A percentile compares a stretch with the other conserved stretches of the same genome.
Evolutionary conservation across 2,329 filamentous ascomycete species (phyloP).

Genomic region (Cytospora leucostoma): DNA sequence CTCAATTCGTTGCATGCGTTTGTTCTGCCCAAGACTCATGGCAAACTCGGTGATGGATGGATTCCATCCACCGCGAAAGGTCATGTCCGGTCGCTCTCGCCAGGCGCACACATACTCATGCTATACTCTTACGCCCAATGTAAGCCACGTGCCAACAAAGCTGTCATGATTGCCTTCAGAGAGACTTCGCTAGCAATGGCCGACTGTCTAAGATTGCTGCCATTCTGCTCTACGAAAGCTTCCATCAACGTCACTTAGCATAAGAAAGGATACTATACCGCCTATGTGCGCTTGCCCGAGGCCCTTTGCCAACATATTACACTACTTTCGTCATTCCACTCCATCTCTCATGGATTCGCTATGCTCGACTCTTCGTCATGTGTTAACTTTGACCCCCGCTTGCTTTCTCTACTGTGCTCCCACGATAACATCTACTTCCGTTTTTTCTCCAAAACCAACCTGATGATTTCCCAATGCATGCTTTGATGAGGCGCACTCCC

Average conservation of each 20-base stretch:
- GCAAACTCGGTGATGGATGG: background rate
- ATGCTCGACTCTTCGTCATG: background rate
- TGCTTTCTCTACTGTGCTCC: background rate
- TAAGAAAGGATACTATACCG: slow-evolving; percentile 14
- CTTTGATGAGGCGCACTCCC: background rate
- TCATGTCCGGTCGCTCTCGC: background rate
- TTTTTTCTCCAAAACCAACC: background rate
- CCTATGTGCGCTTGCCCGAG: slow-evolving; percentile 12
- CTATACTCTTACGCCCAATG: background rate
- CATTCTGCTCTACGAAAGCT: slow-evolving; percentile 11
- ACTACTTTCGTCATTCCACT: background rate
- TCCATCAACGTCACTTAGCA: slow-evolving; percentile 8
- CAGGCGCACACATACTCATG: background rate
- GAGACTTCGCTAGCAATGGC: slow-evolving; percentile 10
- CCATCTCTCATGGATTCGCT: background rate
- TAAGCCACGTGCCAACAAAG: background rate
- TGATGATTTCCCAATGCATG: background rate
- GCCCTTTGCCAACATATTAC: background rate
- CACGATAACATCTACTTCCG: background rate
- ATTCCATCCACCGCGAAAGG: background rate
- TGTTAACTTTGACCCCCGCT: background rate
- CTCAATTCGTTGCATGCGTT: background rate
- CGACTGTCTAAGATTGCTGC: slow-evolving; percentile 18
- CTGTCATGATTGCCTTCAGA: slow-evolving; percentile 1
- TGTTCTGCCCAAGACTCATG: background rate